Percentiles rank a stretch among this genome's conserved stretches.
phyloP scores from a whole-genome alignment of 345 rosid genomes.

The Eucalyptus regnans region DNA sequence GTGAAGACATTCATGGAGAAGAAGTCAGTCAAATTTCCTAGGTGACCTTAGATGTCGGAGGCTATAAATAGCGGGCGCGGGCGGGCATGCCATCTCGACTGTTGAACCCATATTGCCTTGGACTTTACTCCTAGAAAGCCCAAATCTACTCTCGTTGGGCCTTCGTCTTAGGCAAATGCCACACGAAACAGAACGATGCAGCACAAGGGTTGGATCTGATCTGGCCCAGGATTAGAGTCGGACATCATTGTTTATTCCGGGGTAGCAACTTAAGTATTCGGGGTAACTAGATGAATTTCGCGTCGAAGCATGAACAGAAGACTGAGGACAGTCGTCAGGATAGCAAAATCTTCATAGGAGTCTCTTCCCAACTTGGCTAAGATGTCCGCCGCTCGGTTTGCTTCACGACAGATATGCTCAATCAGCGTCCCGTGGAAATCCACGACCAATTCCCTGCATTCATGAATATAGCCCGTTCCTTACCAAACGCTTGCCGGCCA shows the following conservation, averaged over 20 bases:
- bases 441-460: background rate
- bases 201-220: background rate
- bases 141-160: background rate
- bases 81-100: background rate
- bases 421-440: background rate
- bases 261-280: background rate
- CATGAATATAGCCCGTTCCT: background rate
- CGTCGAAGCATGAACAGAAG: background rate
- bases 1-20: background rate
- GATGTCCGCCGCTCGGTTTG: background rate
- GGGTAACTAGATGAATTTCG: background rate
- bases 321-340: background rate
- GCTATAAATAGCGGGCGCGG: background rate
- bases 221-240: background rate
- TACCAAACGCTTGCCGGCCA: background rate
- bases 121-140: background rate
- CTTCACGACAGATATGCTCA: background rate
- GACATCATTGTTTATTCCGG: background rate
- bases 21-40: background rate
- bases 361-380: background rate
- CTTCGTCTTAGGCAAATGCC: background rate
- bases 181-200: background rate
- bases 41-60: background rate
- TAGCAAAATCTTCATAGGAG: background rate
- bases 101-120: background rate